Evolutionary conservation across 1,139 yeast species (phyloP).

Genomic region (Taiozyma sp.): DNA sequence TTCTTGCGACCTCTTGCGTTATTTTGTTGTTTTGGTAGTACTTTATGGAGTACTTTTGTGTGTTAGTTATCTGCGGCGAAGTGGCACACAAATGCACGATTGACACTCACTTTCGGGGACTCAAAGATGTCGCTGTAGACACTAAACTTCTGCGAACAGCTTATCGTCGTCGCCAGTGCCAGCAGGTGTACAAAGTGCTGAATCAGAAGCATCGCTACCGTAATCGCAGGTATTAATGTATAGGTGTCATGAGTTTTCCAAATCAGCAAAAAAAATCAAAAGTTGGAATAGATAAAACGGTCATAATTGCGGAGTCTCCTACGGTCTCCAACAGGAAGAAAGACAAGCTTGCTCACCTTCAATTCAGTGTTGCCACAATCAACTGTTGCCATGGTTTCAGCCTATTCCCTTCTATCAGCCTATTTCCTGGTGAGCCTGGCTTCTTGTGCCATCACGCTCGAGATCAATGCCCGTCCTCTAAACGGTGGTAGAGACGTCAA

Average conservation of each 20-base stretch:
- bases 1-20: not conserved
- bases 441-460: not conserved
- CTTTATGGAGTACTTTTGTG: not conserved
- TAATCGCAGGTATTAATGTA: not conserved
- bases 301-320: no score
- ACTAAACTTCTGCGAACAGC: not conserved
- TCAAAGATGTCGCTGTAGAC: slow-evolving; percentile 1
- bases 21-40: not conserved
- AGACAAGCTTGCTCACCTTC: not conserved
- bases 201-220: not conserved
- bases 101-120: not conserved
- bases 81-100: not conserved
- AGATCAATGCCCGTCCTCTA: slow-evolving; percentile 4
- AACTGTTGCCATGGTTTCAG: not conserved
- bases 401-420: not conserved
- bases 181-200: not conserved
- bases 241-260: not conserved
- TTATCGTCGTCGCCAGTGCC: not conserved
- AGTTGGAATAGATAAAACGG: no score
- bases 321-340: no score
- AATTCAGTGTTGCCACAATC: not conserved
- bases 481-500: not conserved
- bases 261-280: not conserved
- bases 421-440: not conserved
- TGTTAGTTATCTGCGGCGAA: not conserved